Conservation (phyloP, 2,329 filamentous ascomycete species). For the Fusarium duplospermum region DNA sequence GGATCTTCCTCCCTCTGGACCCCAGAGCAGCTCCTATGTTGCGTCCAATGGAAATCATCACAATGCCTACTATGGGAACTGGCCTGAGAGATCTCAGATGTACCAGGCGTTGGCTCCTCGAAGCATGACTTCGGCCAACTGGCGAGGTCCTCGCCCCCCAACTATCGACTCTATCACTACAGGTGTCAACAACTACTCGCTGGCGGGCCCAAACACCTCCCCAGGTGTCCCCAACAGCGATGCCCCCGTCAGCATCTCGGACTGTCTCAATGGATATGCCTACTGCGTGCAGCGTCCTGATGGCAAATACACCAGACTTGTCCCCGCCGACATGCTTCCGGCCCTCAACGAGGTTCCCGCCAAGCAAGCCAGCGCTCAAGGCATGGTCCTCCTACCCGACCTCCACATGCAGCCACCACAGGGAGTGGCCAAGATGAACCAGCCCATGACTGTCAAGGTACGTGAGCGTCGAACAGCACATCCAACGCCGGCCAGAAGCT, state of each 20-base stretch:
- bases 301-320: conserved; percentile 32
- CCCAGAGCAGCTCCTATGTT: conserved; percentile 7
- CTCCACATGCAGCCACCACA: conserved; percentile 53
- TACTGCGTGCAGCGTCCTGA: conserved; percentile 32
- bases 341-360: conserved; percentile 57
- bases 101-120: conserved; percentile 32
- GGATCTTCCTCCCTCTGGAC: conserved; percentile 10
- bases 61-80: conserved; percentile 16
- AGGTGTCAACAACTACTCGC: conserved; percentile 24
- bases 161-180: conserved; percentile 6
- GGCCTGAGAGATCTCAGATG: conserved; percentile 20
- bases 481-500: conserved; percentile 36
- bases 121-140: conserved; percentile 36
- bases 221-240: background rate
- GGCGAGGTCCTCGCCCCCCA: conserved; percentile 28
- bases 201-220: conserved; percentile 1
- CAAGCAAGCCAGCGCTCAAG: conserved; percentile 51
- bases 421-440: conserved; percentile 53
- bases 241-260: conserved; percentile 31
- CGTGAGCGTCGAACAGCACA: conserved; percentile 35
- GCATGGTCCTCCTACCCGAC: conserved; percentile 61
- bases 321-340: conserved; percentile 36
- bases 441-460: conserved; percentile 54
- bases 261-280: conserved; percentile 32
- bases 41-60: conserved; percentile 10